These are phyloP conservation scores for Atkinsonella texensis DNA, from an alignment of 2,329 filamentous ascomycete species.

Conservation along the genomic window DNA sequence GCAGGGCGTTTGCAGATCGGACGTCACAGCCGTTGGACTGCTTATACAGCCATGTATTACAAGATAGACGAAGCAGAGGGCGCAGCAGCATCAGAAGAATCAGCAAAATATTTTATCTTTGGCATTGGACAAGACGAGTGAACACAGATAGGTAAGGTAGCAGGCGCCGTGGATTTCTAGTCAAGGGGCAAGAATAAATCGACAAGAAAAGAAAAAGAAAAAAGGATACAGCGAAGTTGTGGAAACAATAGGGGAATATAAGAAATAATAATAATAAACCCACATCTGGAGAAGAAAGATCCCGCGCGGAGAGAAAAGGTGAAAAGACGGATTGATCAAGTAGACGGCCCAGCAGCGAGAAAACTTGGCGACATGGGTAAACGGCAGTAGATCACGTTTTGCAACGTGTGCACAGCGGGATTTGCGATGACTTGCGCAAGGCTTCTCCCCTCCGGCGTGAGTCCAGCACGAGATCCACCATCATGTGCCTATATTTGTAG, in stretches of 20 bases:
- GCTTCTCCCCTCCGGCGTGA: too few relatives aligned
- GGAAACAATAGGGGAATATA: not conserved
- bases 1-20: not conserved
- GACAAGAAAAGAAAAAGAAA: not conserved
- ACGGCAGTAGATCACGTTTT: not conserved
- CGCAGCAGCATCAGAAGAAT: not conserved
- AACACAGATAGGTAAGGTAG: not conserved
- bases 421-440: too few relatives aligned
- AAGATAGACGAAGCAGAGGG: not conserved
- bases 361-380: not conserved
- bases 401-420: not conserved
- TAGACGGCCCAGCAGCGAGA: not conserved
- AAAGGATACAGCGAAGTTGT: not conserved
- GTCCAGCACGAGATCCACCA: too few relatives aligned
- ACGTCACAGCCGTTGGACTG: not conserved
- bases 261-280: not conserved
- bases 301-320: not conserved
- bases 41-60: not conserved
- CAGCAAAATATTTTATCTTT: slow-evolving; percentile 3
- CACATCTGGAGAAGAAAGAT: not conserved
- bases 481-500: not conserved
- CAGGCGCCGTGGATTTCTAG: slow-evolving; percentile 2
- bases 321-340: not conserved
- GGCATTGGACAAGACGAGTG: slow-evolving; percentile 1
- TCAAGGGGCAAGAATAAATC: not conserved